phyloP scores from a whole-genome alignment of 2,329 filamentous ascomycete genomes.

The Talaromyces sp. region DNA sequence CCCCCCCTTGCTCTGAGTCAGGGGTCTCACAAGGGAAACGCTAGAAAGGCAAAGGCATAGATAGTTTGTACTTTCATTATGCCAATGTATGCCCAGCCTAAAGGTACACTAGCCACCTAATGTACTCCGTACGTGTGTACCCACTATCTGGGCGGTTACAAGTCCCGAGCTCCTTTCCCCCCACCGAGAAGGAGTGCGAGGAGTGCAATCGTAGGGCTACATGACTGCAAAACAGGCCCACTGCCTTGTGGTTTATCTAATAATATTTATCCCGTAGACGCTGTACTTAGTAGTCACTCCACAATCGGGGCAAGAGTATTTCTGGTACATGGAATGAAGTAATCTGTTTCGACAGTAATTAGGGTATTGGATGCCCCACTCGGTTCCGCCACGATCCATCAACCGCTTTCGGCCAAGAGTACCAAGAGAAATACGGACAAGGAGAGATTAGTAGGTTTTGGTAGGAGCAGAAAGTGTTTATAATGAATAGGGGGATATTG shows the following conservation, averaged over 20 bases:
- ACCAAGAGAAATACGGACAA: background rate
- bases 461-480: background rate
- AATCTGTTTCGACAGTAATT: constrained; percentile 5
- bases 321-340: constrained; percentile 9
- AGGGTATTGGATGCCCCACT: background rate
- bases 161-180: too few relatives aligned
- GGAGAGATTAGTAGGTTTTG: background rate
- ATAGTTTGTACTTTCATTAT: too few relatives aligned
- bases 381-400: constrained; percentile 14
- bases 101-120: too few relatives aligned
- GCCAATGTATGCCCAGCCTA: too few relatives aligned
- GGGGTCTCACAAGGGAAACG: background rate
- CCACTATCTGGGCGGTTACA: too few relatives aligned
- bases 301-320: constrained; percentile 17
- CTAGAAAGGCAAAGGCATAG: background rate
- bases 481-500: too few relatives aligned
- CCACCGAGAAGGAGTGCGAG: too few relatives aligned
- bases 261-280: too few relatives aligned
- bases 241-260: too few relatives aligned
- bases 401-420: constrained; percentile 19
- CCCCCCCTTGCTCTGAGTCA: background rate
- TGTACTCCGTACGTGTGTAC: too few relatives aligned
- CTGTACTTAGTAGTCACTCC: background rate
- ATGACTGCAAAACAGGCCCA: background rate
- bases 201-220: too few relatives aligned